Conservation (phyloP, 2,329 filamentous ascomycete genomes). For the Calonectria pseudoreteaudii region DNA sequence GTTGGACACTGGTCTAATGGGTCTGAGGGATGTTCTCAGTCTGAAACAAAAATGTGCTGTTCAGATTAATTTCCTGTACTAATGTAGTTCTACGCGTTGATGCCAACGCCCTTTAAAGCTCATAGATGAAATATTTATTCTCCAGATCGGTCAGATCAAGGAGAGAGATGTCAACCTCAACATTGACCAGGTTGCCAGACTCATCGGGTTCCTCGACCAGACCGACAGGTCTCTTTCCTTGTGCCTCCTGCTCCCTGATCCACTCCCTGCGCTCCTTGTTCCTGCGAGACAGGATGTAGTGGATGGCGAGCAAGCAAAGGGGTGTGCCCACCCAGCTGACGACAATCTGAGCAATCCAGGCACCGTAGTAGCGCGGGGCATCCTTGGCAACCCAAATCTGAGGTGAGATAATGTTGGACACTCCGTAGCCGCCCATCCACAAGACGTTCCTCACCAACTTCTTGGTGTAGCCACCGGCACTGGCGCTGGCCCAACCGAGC, state of each 20-base stretch:
- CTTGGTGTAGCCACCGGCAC: slow-evolving; percentile 52
- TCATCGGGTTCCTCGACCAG: slow-evolving; percentile 24
- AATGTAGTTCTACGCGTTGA: not conserved
- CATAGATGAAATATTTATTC: slow-evolving; percentile 35
- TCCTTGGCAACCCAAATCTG: slow-evolving; percentile 42
- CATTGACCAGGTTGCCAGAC: slow-evolving; percentile 27
- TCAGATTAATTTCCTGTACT: slow-evolving; percentile 4
- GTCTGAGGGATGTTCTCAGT: not conserved
- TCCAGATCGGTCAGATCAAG: slow-evolving; percentile 37
- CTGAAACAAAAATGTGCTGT: not conserved
- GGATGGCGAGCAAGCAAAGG: slow-evolving; percentile 14
- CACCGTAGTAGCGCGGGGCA: slow-evolving; percentile 33
- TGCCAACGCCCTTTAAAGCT: slow-evolving; percentile 7
- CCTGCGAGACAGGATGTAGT: slow-evolving; percentile 10
- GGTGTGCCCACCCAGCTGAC: slow-evolving; percentile 35
- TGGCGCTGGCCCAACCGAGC: slow-evolving; percentile 24
- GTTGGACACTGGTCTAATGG: not conserved
- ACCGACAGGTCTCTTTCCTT: slow-evolving; percentile 20
- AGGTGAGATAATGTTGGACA: slow-evolving; percentile 52
- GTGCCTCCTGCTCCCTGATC: slow-evolving; percentile 24
- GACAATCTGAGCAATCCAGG: slow-evolving; percentile 35
- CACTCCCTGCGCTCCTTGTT: slow-evolving; percentile 22
- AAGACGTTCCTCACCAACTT: slow-evolving; percentile 54
- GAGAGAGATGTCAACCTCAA: slow-evolving; percentile 35
- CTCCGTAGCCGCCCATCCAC: slow-evolving; percentile 50